These are phyloP conservation scores for Ceriops tagal DNA, from an alignment of 345 rosid species.

Conservation along the genomic window DNA sequence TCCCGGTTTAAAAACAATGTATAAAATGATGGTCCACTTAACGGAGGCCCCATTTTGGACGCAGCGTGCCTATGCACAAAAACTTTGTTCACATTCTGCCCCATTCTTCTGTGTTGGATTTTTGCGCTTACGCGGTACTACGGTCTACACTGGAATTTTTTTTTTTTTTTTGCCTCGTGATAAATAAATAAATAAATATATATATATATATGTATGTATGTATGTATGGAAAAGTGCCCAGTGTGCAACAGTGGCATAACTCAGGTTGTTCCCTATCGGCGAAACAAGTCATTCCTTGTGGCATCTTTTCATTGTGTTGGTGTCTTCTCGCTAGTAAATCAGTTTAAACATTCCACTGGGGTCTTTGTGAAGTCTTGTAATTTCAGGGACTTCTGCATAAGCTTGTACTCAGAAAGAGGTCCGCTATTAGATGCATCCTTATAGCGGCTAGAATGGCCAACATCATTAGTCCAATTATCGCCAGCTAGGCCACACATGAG, in stretches of 20 bases:
- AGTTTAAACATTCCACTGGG: too few species aligned
- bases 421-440: constrained; percentile 1
- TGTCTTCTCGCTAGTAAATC: background rate
- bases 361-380: too few species aligned
- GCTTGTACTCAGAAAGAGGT: background rate
- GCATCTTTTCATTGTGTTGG: background rate
- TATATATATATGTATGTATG: background rate
- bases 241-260: constrained; percentile 8
- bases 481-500: constrained; percentile 18
- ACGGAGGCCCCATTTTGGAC: constrained; percentile 63
- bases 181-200: too few species aligned
- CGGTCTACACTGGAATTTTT: background rate
- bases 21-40: constrained; percentile 36
- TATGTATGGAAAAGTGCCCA: background rate
- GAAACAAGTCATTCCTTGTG: background rate
- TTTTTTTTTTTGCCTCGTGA: background rate
- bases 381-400: too few species aligned
- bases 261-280: constrained; percentile 11
- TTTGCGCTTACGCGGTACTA: too few species aligned
- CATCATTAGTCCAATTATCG: constrained; percentile 28
- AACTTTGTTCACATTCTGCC: constrained; percentile 33
- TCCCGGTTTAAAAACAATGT: constrained; percentile 25
- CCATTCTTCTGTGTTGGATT: background rate
- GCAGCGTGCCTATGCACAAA: constrained; percentile 41
- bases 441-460: constrained; percentile 16